Conservation (phyloP, 192 early-diverging fungal genomes). For the Coemansia aciculifera region DNA sequence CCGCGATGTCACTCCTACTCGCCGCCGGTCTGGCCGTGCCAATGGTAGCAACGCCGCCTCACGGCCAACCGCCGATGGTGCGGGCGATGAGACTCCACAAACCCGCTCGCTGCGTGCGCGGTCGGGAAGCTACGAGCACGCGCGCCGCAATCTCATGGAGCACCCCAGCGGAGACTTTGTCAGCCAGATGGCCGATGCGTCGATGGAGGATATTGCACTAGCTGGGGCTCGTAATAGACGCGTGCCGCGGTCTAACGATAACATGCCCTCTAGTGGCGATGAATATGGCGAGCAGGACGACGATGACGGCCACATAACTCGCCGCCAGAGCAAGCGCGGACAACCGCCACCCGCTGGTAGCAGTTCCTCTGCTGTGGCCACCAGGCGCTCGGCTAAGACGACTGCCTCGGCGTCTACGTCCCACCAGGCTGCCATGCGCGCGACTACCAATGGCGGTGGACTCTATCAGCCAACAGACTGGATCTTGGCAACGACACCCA, state of each 20-base stretch:
- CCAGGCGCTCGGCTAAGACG: not conserved
- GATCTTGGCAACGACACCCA: conserved; percentile 49
- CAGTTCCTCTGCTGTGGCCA: conserved; percentile 3
- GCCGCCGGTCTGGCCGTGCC: not conserved
- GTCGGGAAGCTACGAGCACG: conserved; percentile 3
- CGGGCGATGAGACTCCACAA: conserved; percentile 8
- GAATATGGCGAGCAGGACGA: not conserved
- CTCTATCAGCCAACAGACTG: conserved; percentile 54
- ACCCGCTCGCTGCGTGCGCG: conserved; percentile 1
- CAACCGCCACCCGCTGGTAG: not conserved
- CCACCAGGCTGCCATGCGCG: not conserved
- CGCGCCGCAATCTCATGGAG: not conserved
- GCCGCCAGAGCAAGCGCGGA: conserved; percentile 13
- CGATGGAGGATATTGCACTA: conserved; percentile 2
- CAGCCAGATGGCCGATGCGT: conserved; percentile 2
- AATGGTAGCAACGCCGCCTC: not conserved
- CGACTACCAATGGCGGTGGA: not conserved
- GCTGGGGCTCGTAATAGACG: not conserved
- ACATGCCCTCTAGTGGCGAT: conserved; percentile 4
- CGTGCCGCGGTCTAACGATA: conserved; percentile 23
- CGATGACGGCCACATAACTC: not conserved
- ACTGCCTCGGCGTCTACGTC: conserved; percentile 6
- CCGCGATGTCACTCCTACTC: not conserved
- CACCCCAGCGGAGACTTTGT: not conserved
- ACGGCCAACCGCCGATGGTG: not conserved